These are phyloP conservation scores for Mycena crocata DNA, from an alignment of 768 basidiomycete genomes.

Conservation along the genomic window DNA sequence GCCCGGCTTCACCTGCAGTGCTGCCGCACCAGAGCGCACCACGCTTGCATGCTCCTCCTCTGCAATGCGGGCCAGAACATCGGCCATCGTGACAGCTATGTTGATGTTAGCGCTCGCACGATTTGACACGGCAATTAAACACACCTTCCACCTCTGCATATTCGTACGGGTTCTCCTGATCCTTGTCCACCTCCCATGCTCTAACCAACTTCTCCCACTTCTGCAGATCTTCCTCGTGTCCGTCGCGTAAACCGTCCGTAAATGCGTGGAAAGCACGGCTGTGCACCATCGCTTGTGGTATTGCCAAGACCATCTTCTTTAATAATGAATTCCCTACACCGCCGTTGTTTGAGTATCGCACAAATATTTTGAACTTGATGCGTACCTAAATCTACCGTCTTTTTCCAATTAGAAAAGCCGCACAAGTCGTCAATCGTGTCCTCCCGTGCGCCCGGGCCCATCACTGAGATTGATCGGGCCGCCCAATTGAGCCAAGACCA, in stretches of 20 bases:
- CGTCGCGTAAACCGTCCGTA: not conserved
- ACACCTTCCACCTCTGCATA: not conserved
- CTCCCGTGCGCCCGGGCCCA: constrained; percentile 36
- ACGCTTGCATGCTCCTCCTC: not conserved
- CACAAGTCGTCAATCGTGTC: constrained; percentile 31
- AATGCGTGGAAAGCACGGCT: not conserved
- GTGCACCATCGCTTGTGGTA: no score
- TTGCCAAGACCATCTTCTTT: no score
- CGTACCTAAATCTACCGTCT: no score
- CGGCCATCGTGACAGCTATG: not conserved
- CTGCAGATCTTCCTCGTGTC: not conserved
- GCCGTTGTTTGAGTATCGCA: not conserved
- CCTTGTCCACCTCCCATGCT: not conserved
- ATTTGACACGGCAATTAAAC: not conserved
- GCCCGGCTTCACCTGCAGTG: not conserved
- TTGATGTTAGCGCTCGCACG: not conserved
- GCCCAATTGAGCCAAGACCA: constrained; percentile 40
- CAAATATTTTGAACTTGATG: constrained; percentile 22
- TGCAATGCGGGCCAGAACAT: not conserved
- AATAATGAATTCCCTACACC: not conserved
- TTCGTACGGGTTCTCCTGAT: not conserved
- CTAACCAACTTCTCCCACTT: not conserved
- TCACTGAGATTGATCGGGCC: constrained; percentile 37
- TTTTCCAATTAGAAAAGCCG: constrained; percentile 30
- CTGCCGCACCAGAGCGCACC: not conserved